phyloP scores from a whole-genome alignment of 805 yeast species.

The Metschnikowia bowlesiae region DNA sequence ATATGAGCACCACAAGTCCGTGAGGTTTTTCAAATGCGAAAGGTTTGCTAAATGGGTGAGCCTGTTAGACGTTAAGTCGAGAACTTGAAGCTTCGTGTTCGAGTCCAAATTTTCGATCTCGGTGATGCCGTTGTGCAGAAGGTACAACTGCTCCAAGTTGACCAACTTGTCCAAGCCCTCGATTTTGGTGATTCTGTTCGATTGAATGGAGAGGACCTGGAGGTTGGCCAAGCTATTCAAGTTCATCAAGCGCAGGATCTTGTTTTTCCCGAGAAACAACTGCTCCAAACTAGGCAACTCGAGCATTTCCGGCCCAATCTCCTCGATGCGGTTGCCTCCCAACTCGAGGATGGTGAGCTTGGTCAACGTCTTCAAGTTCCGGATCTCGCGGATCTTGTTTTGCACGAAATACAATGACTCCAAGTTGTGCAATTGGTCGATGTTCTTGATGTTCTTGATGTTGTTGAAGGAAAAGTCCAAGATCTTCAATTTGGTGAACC shows the following conservation, averaged over 20 bases:
- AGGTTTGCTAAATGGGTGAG: constrained; percentile 60
- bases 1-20: constrained; percentile 92
- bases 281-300: constrained; percentile 57
- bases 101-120: constrained; percentile 75
- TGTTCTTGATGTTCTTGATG: constrained; percentile 77
- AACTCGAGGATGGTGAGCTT: constrained; percentile 71
- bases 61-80: constrained; percentile 79
- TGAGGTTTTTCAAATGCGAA: constrained; percentile 60
- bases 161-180: constrained; percentile 74
- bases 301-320: constrained; percentile 53
- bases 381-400: constrained; percentile 73
- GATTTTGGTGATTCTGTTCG: constrained; percentile 71
- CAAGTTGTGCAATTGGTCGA: constrained; percentile 57
- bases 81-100: constrained; percentile 57
- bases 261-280: constrained; percentile 91
- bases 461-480: constrained; percentile 89
- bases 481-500: constrained; percentile 49
- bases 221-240: constrained; percentile 56
- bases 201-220: constrained; percentile 76
- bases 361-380: constrained; percentile 53
- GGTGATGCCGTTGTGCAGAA: constrained; percentile 77
- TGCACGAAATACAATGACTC: constrained; percentile 81
- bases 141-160: constrained; percentile 78
- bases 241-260: constrained; percentile 61
- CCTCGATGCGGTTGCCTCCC: constrained; percentile 78